phyloP scores from a whole-genome alignment of 257 asterid species.

The Petunia secreta region DNA sequence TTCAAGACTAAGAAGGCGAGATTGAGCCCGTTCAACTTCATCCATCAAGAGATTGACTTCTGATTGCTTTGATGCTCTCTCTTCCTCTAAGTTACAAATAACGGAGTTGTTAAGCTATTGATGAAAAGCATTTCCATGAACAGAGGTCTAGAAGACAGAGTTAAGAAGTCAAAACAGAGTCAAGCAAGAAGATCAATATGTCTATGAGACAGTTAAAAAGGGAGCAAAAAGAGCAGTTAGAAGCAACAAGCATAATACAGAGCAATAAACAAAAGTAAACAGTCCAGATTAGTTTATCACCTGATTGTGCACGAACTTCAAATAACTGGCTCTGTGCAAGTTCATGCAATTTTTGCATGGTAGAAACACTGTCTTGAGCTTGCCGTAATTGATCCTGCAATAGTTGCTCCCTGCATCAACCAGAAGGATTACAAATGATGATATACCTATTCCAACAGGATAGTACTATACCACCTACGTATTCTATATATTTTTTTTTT shows the following conservation, averaged over 20 bases:
- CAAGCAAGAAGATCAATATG: constrained; percentile 12
- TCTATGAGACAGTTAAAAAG: neutral
- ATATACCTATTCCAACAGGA: constrained; percentile 18
- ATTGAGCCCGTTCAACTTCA: constrained; percentile 97
- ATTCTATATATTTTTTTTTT: neutral
- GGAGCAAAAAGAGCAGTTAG: neutral
- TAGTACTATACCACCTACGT: neutral
- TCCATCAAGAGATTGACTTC: constrained; percentile 95
- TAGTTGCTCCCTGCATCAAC: constrained; percentile 73
- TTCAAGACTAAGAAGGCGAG: constrained; percentile 92
- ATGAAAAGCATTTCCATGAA: neutral
- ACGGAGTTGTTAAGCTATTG: neutral
- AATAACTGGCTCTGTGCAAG: constrained; percentile 97
- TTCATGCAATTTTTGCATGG: constrained; percentile 94
- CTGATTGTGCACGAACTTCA: constrained; percentile 99
- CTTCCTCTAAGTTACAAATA: constrained; percentile 63
- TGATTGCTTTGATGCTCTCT: constrained; percentile 86
- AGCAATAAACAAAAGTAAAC: neutral
- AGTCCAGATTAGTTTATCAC: constrained; percentile 41
- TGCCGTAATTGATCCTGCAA: constrained; percentile 95
- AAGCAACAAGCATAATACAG: neutral
- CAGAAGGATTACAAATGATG: constrained; percentile 30
- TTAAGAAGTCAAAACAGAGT: constrained; percentile 8
- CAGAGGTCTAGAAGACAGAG: constrained; percentile 14
- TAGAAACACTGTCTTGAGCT: constrained; percentile 95